Evolutionary conservation across 23 red algal species (phyloP).

Genomic region (Gracilaria caudata): DNA sequence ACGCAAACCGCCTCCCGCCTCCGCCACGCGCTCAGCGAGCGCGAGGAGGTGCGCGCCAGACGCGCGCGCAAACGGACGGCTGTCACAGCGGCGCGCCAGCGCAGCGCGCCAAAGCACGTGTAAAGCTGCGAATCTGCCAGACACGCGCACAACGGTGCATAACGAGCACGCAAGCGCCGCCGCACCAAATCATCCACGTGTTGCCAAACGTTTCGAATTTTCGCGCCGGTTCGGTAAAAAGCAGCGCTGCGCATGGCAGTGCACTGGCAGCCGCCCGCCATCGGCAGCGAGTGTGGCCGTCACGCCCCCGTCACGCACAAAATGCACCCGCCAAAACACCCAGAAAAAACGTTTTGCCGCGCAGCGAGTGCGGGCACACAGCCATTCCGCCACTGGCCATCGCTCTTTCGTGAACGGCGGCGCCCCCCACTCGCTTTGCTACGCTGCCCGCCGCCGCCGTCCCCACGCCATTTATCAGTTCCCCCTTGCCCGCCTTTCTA

Average conservation of each 20-base stretch:
- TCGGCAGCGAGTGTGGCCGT: neutral
- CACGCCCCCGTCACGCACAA: slow-evolving; percentile 7
- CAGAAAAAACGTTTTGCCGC: slow-evolving; percentile 36
- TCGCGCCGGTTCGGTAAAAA: neutral
- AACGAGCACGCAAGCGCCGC: too few relatives aligned
- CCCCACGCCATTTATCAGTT: neutral
- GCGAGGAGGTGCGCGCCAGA: too few relatives aligned
- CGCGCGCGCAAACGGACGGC: neutral
- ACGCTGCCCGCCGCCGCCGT: neutral
- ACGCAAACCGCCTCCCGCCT: too few relatives aligned
- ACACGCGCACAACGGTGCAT: too few relatives aligned
- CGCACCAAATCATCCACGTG: neutral
- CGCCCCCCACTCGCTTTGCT: slow-evolving; percentile 6
- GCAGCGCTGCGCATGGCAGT: too few relatives aligned
- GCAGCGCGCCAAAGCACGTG: neutral
- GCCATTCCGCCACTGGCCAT: neutral
- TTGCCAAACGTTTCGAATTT: neutral
- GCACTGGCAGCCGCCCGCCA: neutral
- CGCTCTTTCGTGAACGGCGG: slow-evolving; percentile 6
- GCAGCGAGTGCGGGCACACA: slow-evolving; percentile 3
- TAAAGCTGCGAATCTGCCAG: too few relatives aligned
- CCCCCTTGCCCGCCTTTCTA: neutral
- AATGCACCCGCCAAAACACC: neutral
- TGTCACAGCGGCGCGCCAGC: neutral
- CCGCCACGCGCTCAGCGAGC: neutral